Evolutionary conservation across 2,329 filamentous ascomycete species (phyloP).

Genomic region (Cadophora malorum): DNA sequence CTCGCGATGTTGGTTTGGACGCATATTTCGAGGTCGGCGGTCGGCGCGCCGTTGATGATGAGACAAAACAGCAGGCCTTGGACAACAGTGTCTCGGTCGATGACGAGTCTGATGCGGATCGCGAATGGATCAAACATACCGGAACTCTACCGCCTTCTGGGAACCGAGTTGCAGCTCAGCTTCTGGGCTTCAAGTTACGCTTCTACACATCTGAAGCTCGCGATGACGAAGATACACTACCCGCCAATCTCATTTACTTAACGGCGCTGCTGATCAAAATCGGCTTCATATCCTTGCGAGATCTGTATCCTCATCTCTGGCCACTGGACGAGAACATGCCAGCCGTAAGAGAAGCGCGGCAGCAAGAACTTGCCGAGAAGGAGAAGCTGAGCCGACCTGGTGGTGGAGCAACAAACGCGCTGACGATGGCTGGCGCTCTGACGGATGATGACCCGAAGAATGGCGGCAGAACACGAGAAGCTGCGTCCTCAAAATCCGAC

Average conservation of each 20-base stretch:
- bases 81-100: conserved; percentile 47
- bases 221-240: conserved; percentile 76
- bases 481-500: conserved; percentile 59
- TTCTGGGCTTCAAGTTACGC: conserved; percentile 94
- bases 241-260: conserved; percentile 91
- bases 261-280: conserved; percentile 94
- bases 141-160: conserved; percentile 83
- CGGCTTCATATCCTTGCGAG: conserved; percentile 90
- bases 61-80: conserved; percentile 55
- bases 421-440: conserved; percentile 85
- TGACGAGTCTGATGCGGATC: conserved; percentile 58
- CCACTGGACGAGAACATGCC: conserved; percentile 86
- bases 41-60: conserved; percentile 66
- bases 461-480: conserved; percentile 52
- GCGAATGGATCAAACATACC: conserved; percentile 80
- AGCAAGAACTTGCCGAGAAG: conserved; percentile 79
- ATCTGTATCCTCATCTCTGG: conserved; percentile 92
- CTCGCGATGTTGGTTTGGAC: conserved; percentile 75
- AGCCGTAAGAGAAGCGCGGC: conserved; percentile 69
- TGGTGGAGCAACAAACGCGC: conserved; percentile 75
- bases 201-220: conserved; percentile 88
- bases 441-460: conserved; percentile 76
- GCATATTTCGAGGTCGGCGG: conserved; percentile 92
- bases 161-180: conserved; percentile 89
- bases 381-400: conserved; percentile 75